Evolutionary conservation across 768 basidiomycete species (phyloP), one percentile per base, ranked within the genome.

Genomic region (Exsudoporus frostii): DNA sequence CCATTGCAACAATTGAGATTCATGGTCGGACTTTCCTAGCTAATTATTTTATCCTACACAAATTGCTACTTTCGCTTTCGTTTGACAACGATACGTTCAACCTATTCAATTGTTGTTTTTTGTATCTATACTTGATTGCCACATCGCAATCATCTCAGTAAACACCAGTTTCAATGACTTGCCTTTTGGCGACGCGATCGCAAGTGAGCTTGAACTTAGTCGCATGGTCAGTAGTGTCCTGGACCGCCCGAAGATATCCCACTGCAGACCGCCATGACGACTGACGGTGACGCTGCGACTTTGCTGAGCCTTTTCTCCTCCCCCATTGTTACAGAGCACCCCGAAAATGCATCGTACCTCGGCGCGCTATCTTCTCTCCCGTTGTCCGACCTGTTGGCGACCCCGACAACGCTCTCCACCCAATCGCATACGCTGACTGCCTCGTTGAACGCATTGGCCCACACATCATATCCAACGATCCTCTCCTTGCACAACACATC

Each of bases 391-490:
- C 78, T 98, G n/a, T 71, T 85, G 19, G 69, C 82, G 1, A 86
- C 93, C 64, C 95, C 95, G 0, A 74, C 82, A 3, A 65, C 79
- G 36, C 85, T 98, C 48, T 83, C 89, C 45, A 88, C 91, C 1
- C 92, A 95, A 53, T 82, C 90, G 0, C 85, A 91, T 45, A 88
- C 92, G 54, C 80, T 97, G 48, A 92, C 92, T 7, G 86, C 90
- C 41, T 94, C 92, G 50, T 77, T 97, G 56, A 94, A 90, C 10
- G 88, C 89, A 38, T 80, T 98, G 14, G 95, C 93, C 50, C 88
- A 92, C 55, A 86, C 91, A 5, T 93, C 93, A 22, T 94, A 97
- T 69, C 84, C 89, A 27, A 93, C 92, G 0, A 96, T 97, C 68
- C 81, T 96, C 57, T 86, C 89, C n/a, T 79, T 95, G 11, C 92